Base-by-base conservation (phyloP, 805 yeast genomes). In the Priceomyces medius region DNA sequence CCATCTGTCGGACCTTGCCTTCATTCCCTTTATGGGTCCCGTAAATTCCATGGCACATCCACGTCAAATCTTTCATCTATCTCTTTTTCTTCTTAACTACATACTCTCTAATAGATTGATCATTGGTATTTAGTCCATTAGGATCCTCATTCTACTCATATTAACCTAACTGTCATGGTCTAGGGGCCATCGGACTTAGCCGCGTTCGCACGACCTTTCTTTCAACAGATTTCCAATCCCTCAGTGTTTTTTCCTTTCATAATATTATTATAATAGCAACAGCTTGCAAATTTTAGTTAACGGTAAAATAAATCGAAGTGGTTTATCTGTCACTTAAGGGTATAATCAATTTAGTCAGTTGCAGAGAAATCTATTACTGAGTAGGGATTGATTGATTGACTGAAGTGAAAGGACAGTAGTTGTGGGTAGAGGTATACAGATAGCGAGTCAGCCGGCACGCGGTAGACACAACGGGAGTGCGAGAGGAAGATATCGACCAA, bases 201-300 rank as follows among this genome's bases (percentile, higher is more conserved):
- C 35, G 14, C 29, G 29, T 21, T 35, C 19, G 38, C 38, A 35
- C 38, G 38, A 35, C 38, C 29, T 24, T 21, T 20, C 13, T 14
- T 24, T 35, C 38, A 20, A 19, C 16, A 33, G 21, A 33, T 13
- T 35, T 24, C 19, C 21, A 32, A 35, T 35, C 38, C 38, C 38
- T 35, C 38, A 35, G 28, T 35, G 38, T 35, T 35, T 35, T 35
- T 35, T 35, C 29, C 38, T 35, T 24, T 14, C 29, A 24, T 17
- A 16, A 35, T 35, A 21, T 14, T 35, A 20, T 21, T 21, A 35
- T 21, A 12, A 35, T 21, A 35, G 38, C 38, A 35, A 35, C 19
- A 23, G 29, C 19, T 20, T 16, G 19, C 38, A 23, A 31, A 19
- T 14, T n/a, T 31, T 31, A 31, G 20, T 35, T 35, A 29, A 29